Evolutionary conservation across 2,329 filamentous ascomycete genomes (phyloP), one percentile per base, ranked within the genome.

Genomic region (Clarireedia paspali): DNA sequence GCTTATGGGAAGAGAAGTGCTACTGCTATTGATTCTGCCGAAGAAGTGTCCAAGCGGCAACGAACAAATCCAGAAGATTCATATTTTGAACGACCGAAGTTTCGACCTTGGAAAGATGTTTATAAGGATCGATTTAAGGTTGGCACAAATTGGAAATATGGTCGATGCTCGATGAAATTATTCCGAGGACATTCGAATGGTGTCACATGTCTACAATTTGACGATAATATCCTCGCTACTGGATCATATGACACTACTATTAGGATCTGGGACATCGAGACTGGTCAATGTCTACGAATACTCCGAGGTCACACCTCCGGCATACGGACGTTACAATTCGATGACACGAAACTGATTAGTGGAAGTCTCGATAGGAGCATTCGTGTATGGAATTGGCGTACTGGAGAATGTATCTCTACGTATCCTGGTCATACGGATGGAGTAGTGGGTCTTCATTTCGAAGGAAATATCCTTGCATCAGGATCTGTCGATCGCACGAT

Each of bases 141-240:
- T 48, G 92, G 94, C 51, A 94, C 87, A 58, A 97, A 97, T 70
- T 99, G 94, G 94, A 95, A 96, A 70, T 91, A 95, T 61, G 92
- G 94, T 4, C 84, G 92, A 39, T 97, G 87, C 73, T 85, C 85
- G 6, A 87, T 89, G 63, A 91, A 87, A 68, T 83, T 88, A 12
- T 90, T 99, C 71, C 86, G 85, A 63, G 92, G 91, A 1, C 87
- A 97, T 71, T 85, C 82, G 10, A 96, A 96, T 68, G 92, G 92
- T 40, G 84, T 94, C 57, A 94, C 74, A 40, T 81, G 74, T 65
- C 70, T 80, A 47, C 79, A 78, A 65, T 79, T 99, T 59, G 89
- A 95, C 63, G 91, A 97, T 62, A 89, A 89, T 63, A 88, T 95
- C 58, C 78, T 99, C 50, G 92, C 91, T 7, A 96, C 92, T 0